Evolutionary conservation across 441 rosid genomes (phyloP).

Genomic region (Breynia disticha): DNA sequence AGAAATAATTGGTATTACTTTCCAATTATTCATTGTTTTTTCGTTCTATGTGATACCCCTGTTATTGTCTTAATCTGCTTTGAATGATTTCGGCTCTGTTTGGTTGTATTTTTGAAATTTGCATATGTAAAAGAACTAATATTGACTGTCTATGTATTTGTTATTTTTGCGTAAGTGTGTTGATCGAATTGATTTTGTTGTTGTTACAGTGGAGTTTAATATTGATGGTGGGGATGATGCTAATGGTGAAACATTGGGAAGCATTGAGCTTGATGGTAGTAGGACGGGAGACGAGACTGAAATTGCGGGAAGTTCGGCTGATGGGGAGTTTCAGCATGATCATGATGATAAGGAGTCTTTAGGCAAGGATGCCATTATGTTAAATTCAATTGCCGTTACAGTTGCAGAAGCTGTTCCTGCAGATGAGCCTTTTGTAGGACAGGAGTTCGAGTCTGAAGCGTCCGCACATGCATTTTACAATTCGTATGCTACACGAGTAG

Average conservation of each 20-base stretch:
- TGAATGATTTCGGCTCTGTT: not conserved
- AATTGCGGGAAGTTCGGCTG: conserved; percentile 40
- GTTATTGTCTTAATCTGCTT: not conserved
- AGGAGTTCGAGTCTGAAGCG: conserved; percentile 88
- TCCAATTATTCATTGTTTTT: too few species aligned
- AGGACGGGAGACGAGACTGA: conserved; percentile 43
- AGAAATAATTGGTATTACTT: too few species aligned
- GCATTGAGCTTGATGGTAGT: conserved; percentile 33
- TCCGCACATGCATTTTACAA: conserved; percentile 93
- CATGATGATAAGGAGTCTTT: conserved; percentile 38
- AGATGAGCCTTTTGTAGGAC: conserved; percentile 80
- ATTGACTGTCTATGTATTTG: not conserved
- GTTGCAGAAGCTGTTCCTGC: conserved; percentile 20
- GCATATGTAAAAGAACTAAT: too few species aligned
- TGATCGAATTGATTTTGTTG: conserved; percentile 3
- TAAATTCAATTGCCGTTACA: conserved; percentile 25
- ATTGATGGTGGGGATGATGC: conserved; percentile 47
- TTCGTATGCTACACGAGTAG: conserved; percentile 70
- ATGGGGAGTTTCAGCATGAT: conserved; percentile 36
- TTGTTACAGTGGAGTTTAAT: conserved; percentile 71
- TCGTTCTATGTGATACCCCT: too few species aligned
- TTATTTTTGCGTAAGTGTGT: not conserved
- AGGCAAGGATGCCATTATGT: conserved; percentile 12
- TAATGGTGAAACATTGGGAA: conserved; percentile 34
- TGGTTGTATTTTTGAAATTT: not conserved